phyloP scores from a whole-genome alignment of 805 yeast genomes.

The Saccharomycopsis schoenii region DNA sequence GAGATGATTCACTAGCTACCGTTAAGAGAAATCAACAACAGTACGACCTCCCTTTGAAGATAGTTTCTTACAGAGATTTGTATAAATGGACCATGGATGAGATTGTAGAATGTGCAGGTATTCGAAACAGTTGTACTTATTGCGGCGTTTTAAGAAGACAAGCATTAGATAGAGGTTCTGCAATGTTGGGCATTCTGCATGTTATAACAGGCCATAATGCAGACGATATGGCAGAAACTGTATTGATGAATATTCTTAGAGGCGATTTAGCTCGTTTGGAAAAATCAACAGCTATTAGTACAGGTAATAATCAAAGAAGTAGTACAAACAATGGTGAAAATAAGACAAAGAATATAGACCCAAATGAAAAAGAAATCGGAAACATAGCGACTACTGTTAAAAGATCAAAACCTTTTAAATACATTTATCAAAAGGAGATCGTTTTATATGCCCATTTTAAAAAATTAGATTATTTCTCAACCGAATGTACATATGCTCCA shows the following conservation, averaged over 20 bases:
- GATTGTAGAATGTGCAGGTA: conserved; percentile 89
- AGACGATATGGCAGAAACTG: conserved; percentile 98
- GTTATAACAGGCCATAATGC: conserved; percentile 99
- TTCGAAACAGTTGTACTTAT: conserved; percentile 89
- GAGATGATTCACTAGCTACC: conserved; percentile 95
- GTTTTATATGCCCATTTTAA: conserved; percentile 96
- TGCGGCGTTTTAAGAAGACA: conserved; percentile 97
- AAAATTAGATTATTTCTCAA: conserved; percentile 88
- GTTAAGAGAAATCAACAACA: conserved; percentile 88
- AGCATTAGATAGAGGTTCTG: conserved; percentile 93
- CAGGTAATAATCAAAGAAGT: neutral
- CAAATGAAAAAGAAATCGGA: conserved; percentile 20
- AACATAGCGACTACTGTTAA: conserved; percentile 33
- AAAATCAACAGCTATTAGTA: conserved; percentile 62
- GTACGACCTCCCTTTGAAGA: conserved; percentile 67
- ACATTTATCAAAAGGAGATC: conserved; percentile 92
- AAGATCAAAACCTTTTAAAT: conserved; percentile 92
- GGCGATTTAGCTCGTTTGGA: conserved; percentile 96
- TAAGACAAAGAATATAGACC: neutral
- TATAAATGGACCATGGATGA: conserved; percentile 99
- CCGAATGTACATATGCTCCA: conserved; percentile 97
- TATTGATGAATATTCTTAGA: conserved; percentile 83
- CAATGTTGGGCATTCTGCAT: conserved; percentile 72
- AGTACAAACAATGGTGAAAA: neutral
- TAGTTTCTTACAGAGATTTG: conserved; percentile 77